phyloP scores from a whole-genome alignment of 1,284 basidiomycete genomes.

The Boletus mariae region DNA sequence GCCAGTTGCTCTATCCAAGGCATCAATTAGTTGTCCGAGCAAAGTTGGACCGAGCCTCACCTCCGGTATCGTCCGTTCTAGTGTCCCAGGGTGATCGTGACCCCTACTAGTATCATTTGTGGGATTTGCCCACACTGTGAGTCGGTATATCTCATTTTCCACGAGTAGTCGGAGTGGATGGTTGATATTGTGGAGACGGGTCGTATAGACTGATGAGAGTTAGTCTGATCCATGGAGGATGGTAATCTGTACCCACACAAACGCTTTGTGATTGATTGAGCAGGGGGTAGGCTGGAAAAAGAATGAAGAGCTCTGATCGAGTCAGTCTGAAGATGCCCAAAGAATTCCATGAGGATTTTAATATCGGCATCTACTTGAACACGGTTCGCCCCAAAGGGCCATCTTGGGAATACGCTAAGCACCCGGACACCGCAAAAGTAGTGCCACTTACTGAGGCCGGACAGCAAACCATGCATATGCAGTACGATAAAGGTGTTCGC shows the following conservation, averaged over 20 bases:
- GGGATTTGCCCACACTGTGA: slow-evolving; percentile 92
- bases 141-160: slow-evolving; percentile 85
- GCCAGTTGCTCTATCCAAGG: slow-evolving; percentile 62
- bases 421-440: not conserved
- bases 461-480: slow-evolving; percentile 94
- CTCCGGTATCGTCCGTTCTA: slow-evolving; percentile 59
- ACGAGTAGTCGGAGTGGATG: slow-evolving; percentile 78
- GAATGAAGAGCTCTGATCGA: slow-evolving; percentile 59
- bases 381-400: slow-evolving; percentile 92
- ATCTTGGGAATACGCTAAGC: slow-evolving; percentile 46
- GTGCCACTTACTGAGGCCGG: slow-evolving; percentile 69
- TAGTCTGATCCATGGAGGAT: slow-evolving; percentile 3
- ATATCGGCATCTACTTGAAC: slow-evolving; percentile 89
- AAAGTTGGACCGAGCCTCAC: slow-evolving; percentile 37
- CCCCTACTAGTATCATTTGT: slow-evolving; percentile 72
- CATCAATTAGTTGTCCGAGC: slow-evolving; percentile 10
- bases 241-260: slow-evolving; percentile 39
- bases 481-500: slow-evolving; percentile 74
- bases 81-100: slow-evolving; percentile 51
- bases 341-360: slow-evolving; percentile 82
- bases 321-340: slow-evolving; percentile 75
- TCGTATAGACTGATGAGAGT: slow-evolving; percentile 48
- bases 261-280: slow-evolving; percentile 44
- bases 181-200: slow-evolving; percentile 61
- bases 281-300: slow-evolving; percentile 67